Percentiles rank a stretch among this genome's conserved stretches.
Conservation (phyloP, 192 early-diverging fungal species). For the Phlyctochytrium bullatum region DNA sequence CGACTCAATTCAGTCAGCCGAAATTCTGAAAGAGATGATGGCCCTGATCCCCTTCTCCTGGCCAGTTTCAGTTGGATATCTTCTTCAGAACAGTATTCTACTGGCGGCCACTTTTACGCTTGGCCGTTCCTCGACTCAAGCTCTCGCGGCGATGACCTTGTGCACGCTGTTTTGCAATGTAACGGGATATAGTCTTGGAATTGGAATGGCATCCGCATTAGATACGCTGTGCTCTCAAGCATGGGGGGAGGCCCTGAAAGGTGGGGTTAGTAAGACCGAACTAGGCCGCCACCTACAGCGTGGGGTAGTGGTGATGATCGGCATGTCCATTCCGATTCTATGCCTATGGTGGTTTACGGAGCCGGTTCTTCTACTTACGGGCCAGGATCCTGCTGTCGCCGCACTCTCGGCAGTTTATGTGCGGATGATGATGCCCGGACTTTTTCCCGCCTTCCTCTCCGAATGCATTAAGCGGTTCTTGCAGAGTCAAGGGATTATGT, state of each 20-base stretch:
- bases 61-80: conserved; percentile 17
- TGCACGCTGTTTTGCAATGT: conserved; percentile 41
- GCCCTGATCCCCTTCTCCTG: conserved; percentile 10
- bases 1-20: no score
- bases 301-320: conserved; percentile 69
- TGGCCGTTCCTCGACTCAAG: conserved; percentile 24
- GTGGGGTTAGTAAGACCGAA: conserved; percentile 1
- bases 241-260: not conserved
- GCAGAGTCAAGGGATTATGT: conserved; percentile 71
- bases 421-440: conserved; percentile 65
- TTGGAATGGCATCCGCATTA: conserved; percentile 47
- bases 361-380: conserved; percentile 58
- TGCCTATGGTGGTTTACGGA: conserved; percentile 72
- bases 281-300: conserved; percentile 44
- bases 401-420: conserved; percentile 66
- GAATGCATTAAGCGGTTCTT: conserved; percentile 85
- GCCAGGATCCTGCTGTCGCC: conserved; percentile 74
- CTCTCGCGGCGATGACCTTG: conserved; percentile 34
- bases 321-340: conserved; percentile 69
- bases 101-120: conserved; percentile 11
- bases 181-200: conserved; percentile 36
- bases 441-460: conserved; percentile 73
- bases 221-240: conserved; percentile 54
- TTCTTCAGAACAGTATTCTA: not conserved
- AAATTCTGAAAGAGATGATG: conserved; percentile 1